A percentile compares a stretch with the other conserved stretches of the same genome.
Conservation (phyloP, 257 asterid species). For the Solanum sejunctum region DNA sequence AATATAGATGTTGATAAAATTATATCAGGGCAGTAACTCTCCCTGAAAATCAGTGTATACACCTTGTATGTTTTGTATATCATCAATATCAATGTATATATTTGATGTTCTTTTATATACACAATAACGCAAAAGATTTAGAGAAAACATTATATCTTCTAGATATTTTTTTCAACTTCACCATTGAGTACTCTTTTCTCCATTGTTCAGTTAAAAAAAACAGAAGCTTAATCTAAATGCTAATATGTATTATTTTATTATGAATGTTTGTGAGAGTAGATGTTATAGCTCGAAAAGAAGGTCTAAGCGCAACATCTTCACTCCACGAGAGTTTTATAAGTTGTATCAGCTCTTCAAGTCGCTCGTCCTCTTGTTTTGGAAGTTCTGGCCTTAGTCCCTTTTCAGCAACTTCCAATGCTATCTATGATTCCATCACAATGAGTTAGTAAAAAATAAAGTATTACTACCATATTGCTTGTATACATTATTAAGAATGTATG, state of each 20-base stretch:
- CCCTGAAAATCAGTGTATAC: background rate
- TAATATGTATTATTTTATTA: background rate
- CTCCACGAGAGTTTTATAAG: conserved; percentile 43
- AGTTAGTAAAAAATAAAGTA: background rate
- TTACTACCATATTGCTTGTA: background rate
- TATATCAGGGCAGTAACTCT: background rate
- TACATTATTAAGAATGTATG: background rate
- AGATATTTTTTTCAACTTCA: background rate
- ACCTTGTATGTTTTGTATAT: background rate
- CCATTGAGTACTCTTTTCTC: background rate
- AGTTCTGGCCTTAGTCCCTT: conserved; percentile 53
- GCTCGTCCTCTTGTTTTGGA: conserved; percentile 19
- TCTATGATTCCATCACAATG: conserved; percentile 18
- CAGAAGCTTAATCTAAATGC: background rate
- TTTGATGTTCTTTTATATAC: background rate
- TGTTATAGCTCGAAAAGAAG: conserved; percentile 41
- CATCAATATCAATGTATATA: background rate
- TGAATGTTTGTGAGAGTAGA: conserved; percentile 22
- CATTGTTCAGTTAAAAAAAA: background rate
- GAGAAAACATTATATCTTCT: background rate
- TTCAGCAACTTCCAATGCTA: conserved; percentile 65
- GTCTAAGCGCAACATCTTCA: conserved; percentile 43
- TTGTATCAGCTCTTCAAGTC: conserved; percentile 22
- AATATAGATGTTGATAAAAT: background rate
- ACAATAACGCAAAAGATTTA: background rate